These are phyloP conservation scores for Escovopsis sp. DNA, from an alignment of 2,329 filamentous ascomycete genomes.

Conservation along the genomic window DNA sequence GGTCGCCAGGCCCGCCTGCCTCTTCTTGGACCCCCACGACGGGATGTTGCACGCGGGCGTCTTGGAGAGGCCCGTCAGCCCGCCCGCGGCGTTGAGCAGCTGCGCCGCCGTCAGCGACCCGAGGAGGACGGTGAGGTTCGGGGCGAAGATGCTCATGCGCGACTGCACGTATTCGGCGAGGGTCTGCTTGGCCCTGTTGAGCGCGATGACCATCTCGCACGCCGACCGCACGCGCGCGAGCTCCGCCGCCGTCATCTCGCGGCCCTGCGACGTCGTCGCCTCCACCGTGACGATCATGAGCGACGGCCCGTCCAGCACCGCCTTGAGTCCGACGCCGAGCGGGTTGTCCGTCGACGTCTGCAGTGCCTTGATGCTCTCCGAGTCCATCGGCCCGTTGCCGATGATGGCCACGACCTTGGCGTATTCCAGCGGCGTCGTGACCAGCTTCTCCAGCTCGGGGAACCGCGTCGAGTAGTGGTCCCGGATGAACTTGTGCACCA, in stretches of 20 bases:
- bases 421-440: constrained; percentile 87
- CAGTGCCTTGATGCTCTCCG: constrained; percentile 63
- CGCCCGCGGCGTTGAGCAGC: constrained; percentile 87
- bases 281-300: constrained; percentile 95
- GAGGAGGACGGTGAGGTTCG: constrained; percentile 80
- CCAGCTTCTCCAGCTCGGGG: constrained; percentile 77
- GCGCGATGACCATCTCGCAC: constrained; percentile 75
- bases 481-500: constrained; percentile 91
- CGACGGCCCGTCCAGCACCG: constrained; percentile 74
- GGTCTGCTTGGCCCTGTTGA: constrained; percentile 74
- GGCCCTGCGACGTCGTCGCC: constrained; percentile 76
- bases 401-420: constrained; percentile 89
- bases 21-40: constrained; percentile 80
- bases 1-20: constrained; percentile 72
- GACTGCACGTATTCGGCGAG: constrained; percentile 93
- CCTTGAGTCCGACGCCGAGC: constrained; percentile 58
- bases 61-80: constrained; percentile 75
- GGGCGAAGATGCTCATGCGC: constrained; percentile 90
- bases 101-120: constrained; percentile 89
- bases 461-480: constrained; percentile 93
- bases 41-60: constrained; percentile 88
- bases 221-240: constrained; percentile 60
- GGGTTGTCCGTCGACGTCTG: constrained; percentile 67
- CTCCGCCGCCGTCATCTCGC: constrained; percentile 60
- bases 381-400: constrained; percentile 78